These are phyloP conservation scores for Tricholoma flavovirens DNA, from an alignment of 768 basidiomycete genomes.

Conservation along the genomic window DNA sequence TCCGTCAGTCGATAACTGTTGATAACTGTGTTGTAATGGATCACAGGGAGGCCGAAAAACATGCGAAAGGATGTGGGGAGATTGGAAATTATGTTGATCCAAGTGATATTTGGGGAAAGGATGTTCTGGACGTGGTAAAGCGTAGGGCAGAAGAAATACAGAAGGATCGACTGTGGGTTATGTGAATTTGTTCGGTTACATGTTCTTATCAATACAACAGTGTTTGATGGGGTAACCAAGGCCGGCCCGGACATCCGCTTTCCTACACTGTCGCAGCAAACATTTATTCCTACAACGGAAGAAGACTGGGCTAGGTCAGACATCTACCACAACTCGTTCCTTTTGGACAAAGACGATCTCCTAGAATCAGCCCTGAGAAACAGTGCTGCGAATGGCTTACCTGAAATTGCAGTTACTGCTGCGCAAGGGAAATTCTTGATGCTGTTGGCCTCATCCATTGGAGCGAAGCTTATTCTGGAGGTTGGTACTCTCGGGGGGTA, in stretches of 20 bases:
- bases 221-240: too few species aligned
- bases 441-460: slow-evolving; percentile 43
- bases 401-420: slow-evolving; percentile 46
- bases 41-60: slow-evolving; percentile 63
- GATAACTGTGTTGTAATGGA: slow-evolving; percentile 89
- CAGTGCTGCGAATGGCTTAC: slow-evolving; percentile 38
- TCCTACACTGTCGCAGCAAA: slow-evolving; percentile 2
- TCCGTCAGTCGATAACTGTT: slow-evolving; percentile 49
- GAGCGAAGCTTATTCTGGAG: slow-evolving; percentile 55
- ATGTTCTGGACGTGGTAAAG: slow-evolving; percentile 52
- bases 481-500: slow-evolving; percentile 67
- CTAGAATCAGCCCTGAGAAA: slow-evolving; percentile 38
- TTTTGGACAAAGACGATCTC: slow-evolving; percentile 36
- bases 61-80: slow-evolving; percentile 42
- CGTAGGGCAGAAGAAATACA: slow-evolving; percentile 55
- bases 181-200: slow-evolving; percentile 12
- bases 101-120: slow-evolving; percentile 65
- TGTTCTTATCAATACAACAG: too few species aligned
- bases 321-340: slow-evolving; percentile 50
- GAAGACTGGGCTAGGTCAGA: slow-evolving; percentile 50
- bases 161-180: slow-evolving; percentile 49
- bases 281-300: slow-evolving; percentile 8
- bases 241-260: background rate
- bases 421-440: slow-evolving; percentile 56
- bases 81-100: slow-evolving; percentile 28